Percentiles rank a stretch among this genome's conserved stretches.
These are phyloP conservation scores for Camellia lanceoleosa DNA, from an alignment of 148 eudicot genomes.

Conservation along the genomic window DNA sequence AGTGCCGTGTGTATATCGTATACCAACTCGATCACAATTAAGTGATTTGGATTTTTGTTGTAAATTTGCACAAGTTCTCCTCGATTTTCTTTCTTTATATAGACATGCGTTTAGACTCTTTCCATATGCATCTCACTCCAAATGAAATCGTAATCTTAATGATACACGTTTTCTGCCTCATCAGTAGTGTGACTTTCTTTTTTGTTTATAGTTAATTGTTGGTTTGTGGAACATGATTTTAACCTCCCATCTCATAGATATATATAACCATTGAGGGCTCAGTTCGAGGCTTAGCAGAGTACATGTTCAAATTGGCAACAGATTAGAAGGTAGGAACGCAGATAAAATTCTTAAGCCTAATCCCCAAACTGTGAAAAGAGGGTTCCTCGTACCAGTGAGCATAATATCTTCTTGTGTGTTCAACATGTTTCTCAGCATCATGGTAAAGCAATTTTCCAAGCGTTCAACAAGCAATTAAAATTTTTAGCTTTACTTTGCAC, in stretches of 20 bases:
- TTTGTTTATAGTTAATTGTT: neutral
- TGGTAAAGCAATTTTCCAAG: slow-evolving; percentile 7
- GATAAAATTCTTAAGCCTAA: neutral
- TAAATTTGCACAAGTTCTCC: too few species aligned
- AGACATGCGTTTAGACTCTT: too few species aligned
- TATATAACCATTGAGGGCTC: neutral
- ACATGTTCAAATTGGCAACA: neutral
- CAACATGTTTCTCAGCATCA: slow-evolving; percentile 2
- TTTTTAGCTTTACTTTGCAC: slow-evolving; percentile 12
- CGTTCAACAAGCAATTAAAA: neutral
- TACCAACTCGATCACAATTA: too few species aligned
- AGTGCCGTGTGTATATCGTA: too few species aligned
- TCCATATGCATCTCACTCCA: too few species aligned
- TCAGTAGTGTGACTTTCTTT: neutral
- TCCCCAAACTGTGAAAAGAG: neutral
- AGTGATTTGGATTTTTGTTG: too few species aligned
- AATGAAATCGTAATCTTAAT: too few species aligned
- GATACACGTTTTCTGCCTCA: slow-evolving; percentile 10
- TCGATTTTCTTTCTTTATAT: too few species aligned
- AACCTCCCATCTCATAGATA: neutral
- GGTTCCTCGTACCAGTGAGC: neutral
- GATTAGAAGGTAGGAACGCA: neutral
- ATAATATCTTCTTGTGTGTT: neutral
- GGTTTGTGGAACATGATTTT: neutral
- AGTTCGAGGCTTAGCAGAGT: neutral